These are phyloP conservation scores for Gyromitra esculenta DNA, from an alignment of 2,329 filamentous ascomycete species.

Conservation along the genomic window DNA sequence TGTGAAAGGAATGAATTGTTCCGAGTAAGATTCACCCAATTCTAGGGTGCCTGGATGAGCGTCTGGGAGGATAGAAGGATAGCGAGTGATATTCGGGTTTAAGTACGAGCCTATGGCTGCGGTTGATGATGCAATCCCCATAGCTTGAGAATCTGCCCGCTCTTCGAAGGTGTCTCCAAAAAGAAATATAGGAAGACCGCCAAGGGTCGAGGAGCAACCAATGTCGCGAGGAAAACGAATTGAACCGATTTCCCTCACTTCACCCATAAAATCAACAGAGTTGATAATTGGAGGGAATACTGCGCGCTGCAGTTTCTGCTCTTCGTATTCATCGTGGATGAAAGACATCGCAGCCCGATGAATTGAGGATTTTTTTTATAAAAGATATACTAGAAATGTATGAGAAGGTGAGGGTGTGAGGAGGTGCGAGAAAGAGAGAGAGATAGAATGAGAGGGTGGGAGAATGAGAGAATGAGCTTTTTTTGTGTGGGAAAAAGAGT, in stretches of 20 bases:
- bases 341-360: neutral
- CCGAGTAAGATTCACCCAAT: too few relatives aligned
- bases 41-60: too few relatives aligned
- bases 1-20: conserved; percentile 24
- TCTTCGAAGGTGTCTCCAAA: conserved; percentile 21
- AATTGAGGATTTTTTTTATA: neutral
- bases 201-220: conserved; percentile 32
- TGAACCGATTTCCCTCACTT: conserved; percentile 10
- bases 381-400: neutral
- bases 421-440: too few relatives aligned
- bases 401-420: neutral
- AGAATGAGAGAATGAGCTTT: too few relatives aligned
- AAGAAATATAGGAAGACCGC: conserved; percentile 23
- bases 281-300: conserved; percentile 17
- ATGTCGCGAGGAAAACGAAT: conserved; percentile 17
- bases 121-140: conserved; percentile 17
- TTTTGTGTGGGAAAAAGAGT: neutral
- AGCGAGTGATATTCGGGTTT: conserved; percentile 2
- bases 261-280: conserved; percentile 22
- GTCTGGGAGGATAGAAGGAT: neutral
- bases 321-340: neutral
- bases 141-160: neutral
- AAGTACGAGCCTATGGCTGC: conserved; percentile 20
- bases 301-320: neutral
- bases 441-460: too few relatives aligned